These are phyloP conservation scores for Ogataea hybrid DNA, from an alignment of 1,139 yeast genomes.

Conservation along the genomic window DNA sequence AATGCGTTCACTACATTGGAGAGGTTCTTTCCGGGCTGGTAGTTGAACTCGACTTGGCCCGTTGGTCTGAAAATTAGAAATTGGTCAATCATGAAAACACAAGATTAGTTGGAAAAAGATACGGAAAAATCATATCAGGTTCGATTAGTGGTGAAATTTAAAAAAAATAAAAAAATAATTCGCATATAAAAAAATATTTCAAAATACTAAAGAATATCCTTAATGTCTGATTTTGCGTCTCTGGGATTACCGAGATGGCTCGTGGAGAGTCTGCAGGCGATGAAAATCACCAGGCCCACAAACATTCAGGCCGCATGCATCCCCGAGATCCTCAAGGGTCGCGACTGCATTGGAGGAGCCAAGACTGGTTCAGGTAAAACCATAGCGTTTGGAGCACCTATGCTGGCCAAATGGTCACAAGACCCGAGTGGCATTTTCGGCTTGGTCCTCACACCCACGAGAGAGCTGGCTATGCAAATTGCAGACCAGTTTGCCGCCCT, in stretches of 20 bases:
- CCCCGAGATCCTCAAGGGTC: conserved; percentile 77
- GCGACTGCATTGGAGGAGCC: conserved; percentile 97
- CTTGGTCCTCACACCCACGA: conserved; percentile 84
- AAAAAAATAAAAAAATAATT: not conserved
- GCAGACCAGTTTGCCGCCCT: no score
- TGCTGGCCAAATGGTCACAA: conserved; percentile 89
- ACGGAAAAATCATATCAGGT: not conserved
- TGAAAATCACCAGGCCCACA: conserved; percentile 84
- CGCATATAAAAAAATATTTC: conserved; percentile 1
- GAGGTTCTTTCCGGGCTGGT: conserved; percentile 41
- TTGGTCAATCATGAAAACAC: conserved; percentile 48
- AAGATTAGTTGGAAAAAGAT: no score
- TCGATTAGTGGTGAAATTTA: not conserved
- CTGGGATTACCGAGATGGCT: conserved; percentile 89
- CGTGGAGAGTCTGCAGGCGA: conserved; percentile 70
- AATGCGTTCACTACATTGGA: conserved; percentile 48
- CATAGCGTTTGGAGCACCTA: conserved; percentile 95
- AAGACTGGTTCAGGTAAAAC: conserved; percentile 99
- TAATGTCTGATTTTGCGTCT: conserved; percentile 44
- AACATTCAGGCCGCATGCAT: conserved; percentile 86
- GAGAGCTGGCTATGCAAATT: conserved; percentile 96
- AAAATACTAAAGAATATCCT: not conserved
- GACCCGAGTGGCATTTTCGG: conserved; percentile 96
- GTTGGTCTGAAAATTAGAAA: conserved; percentile 53
- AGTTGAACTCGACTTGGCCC: conserved; percentile 57